Base-by-base conservation (phyloP, 306 rosid genomes). In the Ormosia emarginata region DNA sequence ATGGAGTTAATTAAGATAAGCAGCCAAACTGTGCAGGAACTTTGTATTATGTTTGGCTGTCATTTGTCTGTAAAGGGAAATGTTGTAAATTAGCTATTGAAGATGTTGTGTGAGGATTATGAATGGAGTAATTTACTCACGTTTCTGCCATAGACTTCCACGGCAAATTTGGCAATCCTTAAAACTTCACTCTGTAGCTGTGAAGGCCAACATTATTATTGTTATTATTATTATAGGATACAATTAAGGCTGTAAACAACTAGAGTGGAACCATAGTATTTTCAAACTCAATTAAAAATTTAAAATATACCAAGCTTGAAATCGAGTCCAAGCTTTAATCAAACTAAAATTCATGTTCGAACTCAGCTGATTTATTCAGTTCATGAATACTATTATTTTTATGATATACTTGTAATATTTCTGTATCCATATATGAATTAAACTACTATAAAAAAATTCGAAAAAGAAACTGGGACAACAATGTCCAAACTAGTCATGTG, bases 1-100 rank as follows among this genome's bases (percentile, higher is more conserved):
- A 15, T 62, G 8, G 41, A 43, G 44, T 34, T 36, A 34, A 63
- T 3, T 43, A 43, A 59, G 32, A 50, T 52, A 39, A 44, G 61
- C 50, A 55, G 59, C 47, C 39, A 81, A 85, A 61, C 36, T 77
- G 40, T 40, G 81, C 40, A 65, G 70, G 36, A 77, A 47, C 86
- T 78, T 66, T 61, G 53, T 81, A 71, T 58, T 78, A 43, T 79
- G 77, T 18, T 82, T 73, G 74, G 8, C 58, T 78, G 77, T 13
- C 10, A 73, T 78, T 44, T 77, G 72, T 78, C 36, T 53, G 59
- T 67, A 82, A 13, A 74, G 75, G 33, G 73, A 49, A 62, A 74
- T 41, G 66, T 43, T 44, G 63, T 63, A 41, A 15, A 74, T 47
- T 59, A 24, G 55, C 12, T 61, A 12, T 52, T 74, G 13, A 67